Evolutionary conservation across 345 rosid species (phyloP), one percentile per base, ranked within the genome.

Genomic region (Sonneratia caseolaris): DNA sequence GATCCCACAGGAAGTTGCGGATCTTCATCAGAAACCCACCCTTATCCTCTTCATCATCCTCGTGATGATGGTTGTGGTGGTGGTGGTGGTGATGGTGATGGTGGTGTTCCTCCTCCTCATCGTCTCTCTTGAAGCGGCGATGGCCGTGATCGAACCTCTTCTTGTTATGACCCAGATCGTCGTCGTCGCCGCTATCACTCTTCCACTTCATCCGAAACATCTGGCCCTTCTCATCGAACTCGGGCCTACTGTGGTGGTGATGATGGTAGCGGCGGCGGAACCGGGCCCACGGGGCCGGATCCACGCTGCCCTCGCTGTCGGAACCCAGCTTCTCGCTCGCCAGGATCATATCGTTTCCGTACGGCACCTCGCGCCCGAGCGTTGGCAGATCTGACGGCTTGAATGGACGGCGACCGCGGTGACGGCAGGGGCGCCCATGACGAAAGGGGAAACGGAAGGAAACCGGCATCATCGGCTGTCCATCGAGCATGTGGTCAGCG

Each of bases 281-380:
- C 74, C 48, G 59, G 65, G 68, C 37, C 57, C 21, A 19, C 57
- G 16, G n/a, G 57, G 57, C 57, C 59, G 75, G 68, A 72, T 71
- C 74, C 75, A 64, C 16, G 62, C 43, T 85, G 78, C 73, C 72
- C 79, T 75, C 45, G 5, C n/a, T 27, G 37, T 56, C 64, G 1
- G 59, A 71, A 15, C 51, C 64, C 22, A 22, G 7, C 51, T 70
- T 57, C 7, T 61, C 70, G 38, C 53, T 74, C 9, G 84, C 16
- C 32, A 75, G 16, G 38, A 82, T 61, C 85, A 85, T 81, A 70
- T 83, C 88, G 61, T 82, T 56, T 0, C 86, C 88, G 53, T 76
- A 79, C 42, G 74, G 71, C 37, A 69, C 72, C 74, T 70, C 74
- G 21, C 66, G 66, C 2, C 66, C 3, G 35, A 15, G 22, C 22